Percentiles rank a stretch among this genome's conserved stretches.
These are phyloP conservation scores for Chalciporus piperatus DNA, from an alignment of 768 basidiomycete genomes.

Conservation along the genomic window DNA sequence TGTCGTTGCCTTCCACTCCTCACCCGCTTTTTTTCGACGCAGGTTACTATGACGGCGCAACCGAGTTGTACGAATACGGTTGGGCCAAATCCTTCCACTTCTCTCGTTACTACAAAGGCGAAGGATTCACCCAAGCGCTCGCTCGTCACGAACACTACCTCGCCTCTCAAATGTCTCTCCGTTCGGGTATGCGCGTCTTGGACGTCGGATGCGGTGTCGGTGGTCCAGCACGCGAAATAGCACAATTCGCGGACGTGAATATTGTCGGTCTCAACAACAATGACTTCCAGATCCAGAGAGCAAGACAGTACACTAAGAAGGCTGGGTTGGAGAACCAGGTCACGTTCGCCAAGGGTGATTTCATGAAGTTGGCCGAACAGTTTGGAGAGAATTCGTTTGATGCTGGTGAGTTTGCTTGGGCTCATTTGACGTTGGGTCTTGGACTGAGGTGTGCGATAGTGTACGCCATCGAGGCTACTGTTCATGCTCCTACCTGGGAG, in stretches of 20 bases:
- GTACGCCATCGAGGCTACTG: conserved; percentile 97
- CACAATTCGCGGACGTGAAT: conserved; percentile 80
- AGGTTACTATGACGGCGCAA: conserved; percentile 98
- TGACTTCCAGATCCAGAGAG: conserved; percentile 89
- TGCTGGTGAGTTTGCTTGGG: conserved; percentile 61
- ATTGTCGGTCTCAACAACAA: conserved; percentile 95
- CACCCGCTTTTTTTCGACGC: neutral
- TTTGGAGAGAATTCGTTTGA: conserved; percentile 95
- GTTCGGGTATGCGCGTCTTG: conserved; percentile 91
- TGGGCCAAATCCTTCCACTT: conserved; percentile 95
- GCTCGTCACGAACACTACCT: conserved; percentile 99
- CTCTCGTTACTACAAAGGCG: conserved; percentile 94
- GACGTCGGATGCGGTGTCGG: conserved; percentile 99
- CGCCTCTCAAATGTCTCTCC: conserved; percentile 77
- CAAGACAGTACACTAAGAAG: conserved; percentile 73
- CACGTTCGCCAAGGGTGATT: conserved; percentile 88
- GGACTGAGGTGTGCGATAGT: conserved; percentile 42
- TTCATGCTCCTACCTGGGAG: conserved; percentile 94
- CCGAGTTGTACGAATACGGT: conserved; percentile 92
- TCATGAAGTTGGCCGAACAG: conserved; percentile 89
- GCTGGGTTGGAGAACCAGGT: conserved; percentile 77
- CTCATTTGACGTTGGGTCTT: neutral
- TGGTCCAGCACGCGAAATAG: conserved; percentile 94
- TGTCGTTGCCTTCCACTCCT: neutral
- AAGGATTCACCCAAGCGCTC: conserved; percentile 62